Evolutionary conservation across 1,284 basidiomycete species (phyloP), one percentile per base, ranked within the genome.

Genomic region (Heterobasidion annosum): DNA sequence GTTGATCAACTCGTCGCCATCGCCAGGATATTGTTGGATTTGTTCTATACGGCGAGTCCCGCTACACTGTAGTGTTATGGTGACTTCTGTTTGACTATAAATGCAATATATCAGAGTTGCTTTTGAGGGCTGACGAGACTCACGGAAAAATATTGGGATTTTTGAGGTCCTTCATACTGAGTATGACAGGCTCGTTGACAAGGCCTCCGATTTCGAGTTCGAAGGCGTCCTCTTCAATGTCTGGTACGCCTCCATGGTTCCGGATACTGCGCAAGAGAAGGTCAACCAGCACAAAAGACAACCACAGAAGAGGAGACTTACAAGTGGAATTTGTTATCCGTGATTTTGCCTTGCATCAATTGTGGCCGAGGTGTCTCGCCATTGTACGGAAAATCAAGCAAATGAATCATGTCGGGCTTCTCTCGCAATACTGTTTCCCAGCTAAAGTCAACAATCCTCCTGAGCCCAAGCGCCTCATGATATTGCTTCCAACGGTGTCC

Each of bases 401-500:
- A 63, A 58, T 80, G 77, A 34, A 80, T 72, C 59, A 80, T 68
- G 59, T 77, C 74, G 9, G 73, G 71, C 60, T 81, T 81, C 63
- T 81, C 79, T 57, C 71, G 71, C 57, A 74, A 73, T 19, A 80
- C 76, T 1, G 72, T 72, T 56, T 75, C 70, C 79, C 79, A 81
- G 67, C 75, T 79, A 59, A 71, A 70, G 58, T 78, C 73, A 53
- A 78, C 73, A 54, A 79, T 72, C 32, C 62, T 62, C 57, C 69
- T 65, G 35, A 80, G 66, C 9, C 77, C 79, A 50, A 81, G 69
- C 0, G 71, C 74, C 52, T 73, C 70, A 58, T 81, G 77, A 56
- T 81, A 80, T 58, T 77, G 74, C 58, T 78, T 79, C 76, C 77
- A 81, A 19, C 79, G 74, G 57, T 75, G 63, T 8, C 77, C 77